Evolutionary conservation across 305 asterid species (phyloP), one percentile per base, ranked within the genome.

Genomic region (Fraxinus angustifolia): DNA sequence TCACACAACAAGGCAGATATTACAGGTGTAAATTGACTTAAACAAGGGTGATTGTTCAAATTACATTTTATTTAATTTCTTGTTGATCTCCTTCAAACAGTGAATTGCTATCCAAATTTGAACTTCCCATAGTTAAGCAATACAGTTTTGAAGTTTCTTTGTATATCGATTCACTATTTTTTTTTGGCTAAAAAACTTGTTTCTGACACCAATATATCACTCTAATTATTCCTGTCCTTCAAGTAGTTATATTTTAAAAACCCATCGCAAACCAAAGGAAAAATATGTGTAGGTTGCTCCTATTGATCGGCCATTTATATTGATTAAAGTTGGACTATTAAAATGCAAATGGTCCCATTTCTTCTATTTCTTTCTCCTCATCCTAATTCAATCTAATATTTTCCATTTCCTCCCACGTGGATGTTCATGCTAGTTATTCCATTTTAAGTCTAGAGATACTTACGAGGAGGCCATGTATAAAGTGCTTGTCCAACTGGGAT

Each of bases 11-110:
- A 81, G 73, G 40, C 72, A 17, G 56, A 34, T 62, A 17, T 80
- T 38, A 77, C 38, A 40, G 68, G 53, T 68, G 78, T 36, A 33
- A 75, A 48, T 50, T 50, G 62, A 50, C 23, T 50, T 50, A 50
- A 50, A 50, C 42, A 19, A 34, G 35, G 75, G 45, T 7, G 21
- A 45, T 72, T 4, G 23, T 53, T 53, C 62, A n/a, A 53, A n/a
- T n/a, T 53, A 53, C 23, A 53, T 53, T 79, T 65, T 5, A n/a
- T 73, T 36, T 40, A 16, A 56, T 68, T 11, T 35, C 67, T 33
- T 50, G 42, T 53, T 72, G 73, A 53, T 78, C 72, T 78, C 76
- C 10, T 73, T 70, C 75, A 45, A 78, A 56, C 60, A 81, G n/a
- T 40, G 76, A 73, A 77, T 62, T 77, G 21, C 40, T 40, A 21